These are phyloP conservation scores for Musa itinerans DNA, from an alignment of 176 grass and related monocot genomes.

Conservation along the genomic window DNA sequence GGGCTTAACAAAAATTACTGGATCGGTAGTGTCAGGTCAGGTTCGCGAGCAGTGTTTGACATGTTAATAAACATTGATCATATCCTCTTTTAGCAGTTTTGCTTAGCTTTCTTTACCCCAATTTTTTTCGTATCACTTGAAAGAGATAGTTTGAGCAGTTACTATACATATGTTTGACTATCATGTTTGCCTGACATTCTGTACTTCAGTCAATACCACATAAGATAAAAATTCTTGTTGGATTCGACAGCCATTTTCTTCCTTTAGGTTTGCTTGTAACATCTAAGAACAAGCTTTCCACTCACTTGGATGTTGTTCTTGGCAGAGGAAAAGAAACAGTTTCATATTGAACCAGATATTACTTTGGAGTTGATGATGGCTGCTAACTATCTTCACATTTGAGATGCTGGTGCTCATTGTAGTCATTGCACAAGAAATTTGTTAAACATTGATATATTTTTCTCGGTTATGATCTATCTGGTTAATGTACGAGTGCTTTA, in stretches of 20 bases:
- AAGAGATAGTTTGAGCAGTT: too few relatives aligned
- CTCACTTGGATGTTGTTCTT: constrained; percentile 19
- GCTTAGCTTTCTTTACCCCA: too few relatives aligned
- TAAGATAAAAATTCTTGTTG: not conserved
- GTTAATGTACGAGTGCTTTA: too few relatives aligned
- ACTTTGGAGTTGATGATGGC: constrained; percentile 97
- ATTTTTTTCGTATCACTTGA: too few relatives aligned
- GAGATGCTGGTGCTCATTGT: not conserved
- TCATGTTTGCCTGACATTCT: not conserved
- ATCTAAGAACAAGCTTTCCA: not conserved
- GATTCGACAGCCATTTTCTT: not conserved
- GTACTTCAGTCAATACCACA: not conserved
- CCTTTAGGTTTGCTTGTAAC: not conserved
- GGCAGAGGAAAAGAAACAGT: constrained; percentile 83
- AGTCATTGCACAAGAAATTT: not conserved
- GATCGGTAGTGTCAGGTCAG: too few relatives aligned
- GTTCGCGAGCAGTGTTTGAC: too few relatives aligned
- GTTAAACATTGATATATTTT: not conserved
- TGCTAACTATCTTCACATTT: constrained; percentile 84
- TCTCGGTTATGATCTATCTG: not conserved
- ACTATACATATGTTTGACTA: not conserved
- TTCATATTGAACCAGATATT: constrained; percentile 73
- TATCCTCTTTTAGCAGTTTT: too few relatives aligned
- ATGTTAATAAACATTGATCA: too few relatives aligned
- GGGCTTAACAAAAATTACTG: too few relatives aligned